Conservation (phyloP, 495 filamentous ascomycete genomes). For the Xylaria curta region DNA sequence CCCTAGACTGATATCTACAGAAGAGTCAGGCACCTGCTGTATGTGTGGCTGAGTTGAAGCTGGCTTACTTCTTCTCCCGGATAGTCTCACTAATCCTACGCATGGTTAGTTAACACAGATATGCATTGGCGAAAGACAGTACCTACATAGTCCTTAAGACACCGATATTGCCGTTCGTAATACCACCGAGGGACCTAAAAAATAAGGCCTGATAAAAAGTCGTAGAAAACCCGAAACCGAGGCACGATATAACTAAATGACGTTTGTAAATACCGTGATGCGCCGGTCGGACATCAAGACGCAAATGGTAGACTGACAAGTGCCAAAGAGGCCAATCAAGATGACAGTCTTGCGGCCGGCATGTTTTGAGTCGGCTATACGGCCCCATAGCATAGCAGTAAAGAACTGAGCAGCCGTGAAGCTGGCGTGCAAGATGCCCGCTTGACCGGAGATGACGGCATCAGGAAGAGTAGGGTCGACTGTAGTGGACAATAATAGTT, state of each 20-base stretch:
- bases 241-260: slow-evolving; percentile 62
- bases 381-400: slow-evolving; percentile 85
- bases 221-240: slow-evolving; percentile 82
- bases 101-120: slow-evolving; percentile 11
- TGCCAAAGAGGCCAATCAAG: slow-evolving; percentile 75
- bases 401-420: slow-evolving; percentile 86
- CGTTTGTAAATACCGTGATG: not conserved
- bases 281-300: not conserved
- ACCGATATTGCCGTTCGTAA: slow-evolving; percentile 82
- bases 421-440: slow-evolving; percentile 76
- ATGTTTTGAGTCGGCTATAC: slow-evolving; percentile 71
- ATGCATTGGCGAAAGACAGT: not conserved
- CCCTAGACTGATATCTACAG: slow-evolving; percentile 62
- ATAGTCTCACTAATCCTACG: slow-evolving; percentile 76
- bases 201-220: slow-evolving; percentile 74
- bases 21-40: slow-evolving; percentile 24
- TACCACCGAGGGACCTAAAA: slow-evolving; percentile 76
- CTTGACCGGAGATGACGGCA: slow-evolving; percentile 75
- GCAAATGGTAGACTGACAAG: slow-evolving; percentile 44
- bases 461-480: slow-evolving; percentile 67
- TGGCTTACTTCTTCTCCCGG: slow-evolving; percentile 64
- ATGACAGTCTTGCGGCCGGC: slow-evolving; percentile 79
- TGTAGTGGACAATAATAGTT: not conserved
- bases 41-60: not conserved
- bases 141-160: slow-evolving; percentile 76